Percentiles rank a stretch among this genome's conserved stretches.
Conservation (phyloP, 768 basidiomycete genomes). For the Amanita muscaria region DNA sequence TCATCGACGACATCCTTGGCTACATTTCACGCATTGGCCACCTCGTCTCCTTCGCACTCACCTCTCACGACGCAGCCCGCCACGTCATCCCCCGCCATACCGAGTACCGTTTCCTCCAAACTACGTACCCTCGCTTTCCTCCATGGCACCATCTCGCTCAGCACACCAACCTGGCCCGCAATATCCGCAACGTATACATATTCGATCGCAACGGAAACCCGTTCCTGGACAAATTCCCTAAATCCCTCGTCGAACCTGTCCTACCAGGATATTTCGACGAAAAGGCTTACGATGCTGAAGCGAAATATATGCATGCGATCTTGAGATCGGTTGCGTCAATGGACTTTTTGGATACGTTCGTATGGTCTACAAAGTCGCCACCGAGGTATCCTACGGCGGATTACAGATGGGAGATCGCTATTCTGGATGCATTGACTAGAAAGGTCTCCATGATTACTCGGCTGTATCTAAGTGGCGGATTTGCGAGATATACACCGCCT, state of each 20-base stretch:
- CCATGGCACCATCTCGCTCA: conserved; percentile 45
- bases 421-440: conserved; percentile 24
- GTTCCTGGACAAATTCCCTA: conserved; percentile 34
- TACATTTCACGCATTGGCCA: conserved; percentile 32
- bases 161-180: conserved; percentile 38
- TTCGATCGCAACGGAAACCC: conserved; percentile 29
- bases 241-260: conserved; percentile 22
- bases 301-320: conserved; percentile 28
- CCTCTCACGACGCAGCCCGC: conserved; percentile 27
- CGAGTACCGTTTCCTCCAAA: conserved; percentile 40
- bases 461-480: conserved; percentile 28
- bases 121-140: conserved; percentile 29
- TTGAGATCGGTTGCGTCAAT: conserved; percentile 34
- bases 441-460: conserved; percentile 22
- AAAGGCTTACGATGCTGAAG: conserved; percentile 16
- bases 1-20: conserved; percentile 39
- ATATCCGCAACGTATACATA: conserved; percentile 38
- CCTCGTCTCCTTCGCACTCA: conserved; percentile 36
- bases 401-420: conserved; percentile 29
- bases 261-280: conserved; percentile 15
- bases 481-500: conserved; percentile 29
- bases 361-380: conserved; percentile 30
- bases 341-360: conserved; percentile 32
- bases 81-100: conserved; percentile 39
- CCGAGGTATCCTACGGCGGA: conserved; percentile 22